Evolutionary conservation across 345 rosid genomes (phyloP).

Genomic region (Mangifera indica): DNA sequence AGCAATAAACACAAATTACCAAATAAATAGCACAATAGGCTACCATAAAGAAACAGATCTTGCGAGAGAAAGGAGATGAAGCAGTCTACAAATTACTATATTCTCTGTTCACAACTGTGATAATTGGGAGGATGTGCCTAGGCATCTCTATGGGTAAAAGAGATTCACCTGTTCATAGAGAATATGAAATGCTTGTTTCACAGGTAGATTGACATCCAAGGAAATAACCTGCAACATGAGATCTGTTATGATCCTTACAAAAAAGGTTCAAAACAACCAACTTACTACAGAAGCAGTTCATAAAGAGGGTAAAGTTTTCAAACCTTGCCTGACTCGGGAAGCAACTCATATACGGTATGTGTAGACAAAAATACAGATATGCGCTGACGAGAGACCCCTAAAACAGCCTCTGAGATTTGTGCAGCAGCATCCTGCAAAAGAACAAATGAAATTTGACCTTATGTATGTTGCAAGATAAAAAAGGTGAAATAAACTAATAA

Average conservation of each 20-base stretch:
- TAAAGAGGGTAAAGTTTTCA: conserved; percentile 42
- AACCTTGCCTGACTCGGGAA: conserved; percentile 99
- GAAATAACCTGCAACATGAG: conserved; percentile 64
- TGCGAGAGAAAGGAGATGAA: not conserved
- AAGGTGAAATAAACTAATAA: not conserved
- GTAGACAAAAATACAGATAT: conserved; percentile 67
- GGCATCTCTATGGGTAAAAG: conserved; percentile 6
- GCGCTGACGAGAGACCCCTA: conserved; percentile 69
- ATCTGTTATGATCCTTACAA: conserved; percentile 2
- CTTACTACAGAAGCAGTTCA: conserved; percentile 20
- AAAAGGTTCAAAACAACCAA: not conserved
- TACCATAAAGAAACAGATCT: not conserved
- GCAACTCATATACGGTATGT: conserved; percentile 86
- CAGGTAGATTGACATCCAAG: conserved; percentile 90
- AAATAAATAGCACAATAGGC: not conserved
- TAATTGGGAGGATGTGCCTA: not conserved
- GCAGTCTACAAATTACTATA: not conserved
- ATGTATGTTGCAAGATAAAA: not conserved
- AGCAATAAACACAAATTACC: not conserved
- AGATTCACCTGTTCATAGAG: conserved; percentile 86
- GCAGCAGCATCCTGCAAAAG: conserved; percentile 47
- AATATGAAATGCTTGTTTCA: conserved; percentile 97
- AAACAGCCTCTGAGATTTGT: conserved; percentile 60
- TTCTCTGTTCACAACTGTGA: not conserved
- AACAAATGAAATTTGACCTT: conserved; percentile 27